Base-by-base conservation (phyloP, 345 rosid species). In the Cardamine resedifolia region DNA sequence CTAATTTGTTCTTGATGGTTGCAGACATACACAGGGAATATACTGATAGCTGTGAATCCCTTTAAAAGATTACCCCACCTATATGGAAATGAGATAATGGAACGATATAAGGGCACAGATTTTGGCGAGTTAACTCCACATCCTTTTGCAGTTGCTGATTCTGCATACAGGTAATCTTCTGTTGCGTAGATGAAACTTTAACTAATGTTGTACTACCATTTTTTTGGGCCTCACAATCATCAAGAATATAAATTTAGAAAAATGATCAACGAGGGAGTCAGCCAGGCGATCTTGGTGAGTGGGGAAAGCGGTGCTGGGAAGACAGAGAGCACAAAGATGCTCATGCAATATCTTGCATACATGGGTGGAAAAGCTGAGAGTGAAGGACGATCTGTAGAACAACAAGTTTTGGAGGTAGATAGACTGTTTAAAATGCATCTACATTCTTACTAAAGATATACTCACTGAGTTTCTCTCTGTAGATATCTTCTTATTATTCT, bases 291-390 rank as follows among this genome's bases (percentile, higher is more conserved):
- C 67, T 83, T 95, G 81, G 99, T 95, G 71, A 95, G 99, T 61
- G 99, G 99, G 64, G 99, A 95, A 79, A 95, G 99, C 58, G 99
- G 99, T 68, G 99, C 98, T 28, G 99, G 99, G 77, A 95, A 95
- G 85, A 91, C 99, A 50, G 99, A 95, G 85, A 90, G 94, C 85
- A 95, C 99, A 57, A 95, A 95, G 81, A 85, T 86, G 92, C 96
- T 95, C 64, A 95, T 95, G 99, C 81, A 76, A 1, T 95, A 91
- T 80, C 96, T 95, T 76, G 99, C 99, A 38, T 86, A 81, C 74
- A 90, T 95, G 99, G 99, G 99, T 72, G 99, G 98, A 66, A 88
- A 86, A 86, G 81, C 83, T 72, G 88, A 73, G 71, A 66, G 74
- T 58, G 98, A 88, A 80, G 97, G 91, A 38, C 77, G 86, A 61